phyloP scores from a whole-genome alignment of 768 basidiomycete genomes.

The Scleroderma citrinum region DNA sequence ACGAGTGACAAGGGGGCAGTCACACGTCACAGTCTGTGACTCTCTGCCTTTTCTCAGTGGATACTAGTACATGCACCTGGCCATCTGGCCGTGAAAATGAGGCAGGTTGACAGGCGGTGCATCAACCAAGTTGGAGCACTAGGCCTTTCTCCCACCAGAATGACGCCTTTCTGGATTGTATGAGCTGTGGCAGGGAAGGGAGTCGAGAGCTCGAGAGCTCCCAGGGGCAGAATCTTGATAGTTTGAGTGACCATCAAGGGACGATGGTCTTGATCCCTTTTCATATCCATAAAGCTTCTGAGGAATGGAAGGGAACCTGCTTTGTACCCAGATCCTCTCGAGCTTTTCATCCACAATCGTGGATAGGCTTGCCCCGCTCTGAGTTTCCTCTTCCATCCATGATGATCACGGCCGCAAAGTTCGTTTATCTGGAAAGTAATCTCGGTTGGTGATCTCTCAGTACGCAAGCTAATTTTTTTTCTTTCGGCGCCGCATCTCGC shows the following conservation, averaged over 20 bases:
- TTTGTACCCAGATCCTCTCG: neutral
- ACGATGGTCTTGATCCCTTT: neutral
- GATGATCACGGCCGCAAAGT: neutral
- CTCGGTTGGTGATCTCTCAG: constrained; percentile 7
- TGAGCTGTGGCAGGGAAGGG: neutral
- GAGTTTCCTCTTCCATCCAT: neutral
- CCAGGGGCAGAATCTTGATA: neutral
- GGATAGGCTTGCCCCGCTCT: neutral
- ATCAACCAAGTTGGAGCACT: constrained; percentile 5
- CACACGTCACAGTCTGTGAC: constrained; percentile 8
- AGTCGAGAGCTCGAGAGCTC: neutral
- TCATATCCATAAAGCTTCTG: neutral
- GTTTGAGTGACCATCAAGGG: neutral
- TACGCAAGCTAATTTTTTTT: constrained; percentile 13
- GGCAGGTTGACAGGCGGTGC: neutral
- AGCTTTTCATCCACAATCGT: neutral
- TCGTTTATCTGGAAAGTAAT: neutral
- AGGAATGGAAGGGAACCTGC: neutral
- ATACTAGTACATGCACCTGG: neutral
- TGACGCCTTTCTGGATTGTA: neutral
- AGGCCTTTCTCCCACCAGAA: neutral
- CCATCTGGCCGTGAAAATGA: constrained; percentile 1
- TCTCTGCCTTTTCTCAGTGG: constrained; percentile 3
- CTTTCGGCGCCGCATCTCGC: constrained; percentile 21
- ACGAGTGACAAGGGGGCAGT: neutral